A percentile compares a stretch with the other conserved stretches of the same genome.
Conservation (phyloP, 2,329 filamentous ascomycete genomes). For the Colletotrichum melonis region DNA sequence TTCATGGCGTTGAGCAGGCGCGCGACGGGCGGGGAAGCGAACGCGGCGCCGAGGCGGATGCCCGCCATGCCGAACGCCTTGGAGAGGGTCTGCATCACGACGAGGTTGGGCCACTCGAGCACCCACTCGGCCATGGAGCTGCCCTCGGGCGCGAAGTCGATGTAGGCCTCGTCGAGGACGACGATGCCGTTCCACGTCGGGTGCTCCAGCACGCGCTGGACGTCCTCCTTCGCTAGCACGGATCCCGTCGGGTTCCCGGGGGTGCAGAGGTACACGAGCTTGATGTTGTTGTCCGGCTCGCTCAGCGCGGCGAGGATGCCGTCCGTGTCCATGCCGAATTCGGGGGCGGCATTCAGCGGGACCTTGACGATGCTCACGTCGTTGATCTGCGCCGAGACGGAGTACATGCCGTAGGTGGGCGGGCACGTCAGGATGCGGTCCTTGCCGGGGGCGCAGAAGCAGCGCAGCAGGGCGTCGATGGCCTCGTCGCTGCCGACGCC, state of each 20-base stretch:
- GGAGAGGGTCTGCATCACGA: conserved; percentile 98
- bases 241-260: conserved; percentile 94
- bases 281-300: conserved; percentile 70
- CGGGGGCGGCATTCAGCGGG: conserved; percentile 78
- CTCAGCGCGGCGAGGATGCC: conserved; percentile 76
- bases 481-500: conserved; percentile 97
- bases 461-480: conserved; percentile 92
- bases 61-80: conserved; percentile 97
- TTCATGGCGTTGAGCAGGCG: conserved; percentile 89
- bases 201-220: conserved; percentile 81
- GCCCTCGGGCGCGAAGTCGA: conserved; percentile 86
- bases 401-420: conserved; percentile 99
- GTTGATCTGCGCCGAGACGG: conserved; percentile 93
- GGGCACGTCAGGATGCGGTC: conserved; percentile 96
- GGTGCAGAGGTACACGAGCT: conserved; percentile 92
- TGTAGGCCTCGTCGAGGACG: conserved; percentile 93
- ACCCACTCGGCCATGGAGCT: conserved; percentile 93
- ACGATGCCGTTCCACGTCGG: conserved; percentile 96
- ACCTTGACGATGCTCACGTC: conserved; percentile 88
- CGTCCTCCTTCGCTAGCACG: conserved; percentile 79
- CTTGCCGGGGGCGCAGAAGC: conserved; percentile 87
- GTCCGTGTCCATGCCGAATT: conserved; percentile 79
- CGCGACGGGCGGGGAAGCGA: conserved; percentile 80
- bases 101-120: conserved; percentile 90
- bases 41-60: conserved; percentile 89